These are phyloP conservation scores for Phycomyces nitens DNA, from an alignment of 192 early-diverging fungal species.

Conservation along the genomic window DNA sequence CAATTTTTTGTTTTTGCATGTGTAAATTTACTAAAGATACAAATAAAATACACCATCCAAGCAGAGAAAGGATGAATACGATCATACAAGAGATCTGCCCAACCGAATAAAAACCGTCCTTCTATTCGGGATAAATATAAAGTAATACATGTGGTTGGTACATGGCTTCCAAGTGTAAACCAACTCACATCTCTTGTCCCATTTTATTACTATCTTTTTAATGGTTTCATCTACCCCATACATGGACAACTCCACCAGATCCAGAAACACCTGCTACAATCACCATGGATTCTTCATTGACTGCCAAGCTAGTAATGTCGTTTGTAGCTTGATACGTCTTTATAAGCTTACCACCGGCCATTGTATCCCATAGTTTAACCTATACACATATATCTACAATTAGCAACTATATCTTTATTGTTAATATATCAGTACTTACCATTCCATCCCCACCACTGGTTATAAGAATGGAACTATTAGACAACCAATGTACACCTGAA, in stretches of 20 bases:
- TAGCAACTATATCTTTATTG: not conserved
- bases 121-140: too few relatives aligned
- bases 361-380: conserved; percentile 23
- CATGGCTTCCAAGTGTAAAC: too few relatives aligned
- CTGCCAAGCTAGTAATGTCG: conserved; percentile 15
- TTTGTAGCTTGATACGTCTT: conserved; percentile 18
- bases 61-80: too few relatives aligned
- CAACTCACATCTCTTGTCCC: too few relatives aligned
- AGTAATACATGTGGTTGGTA: too few relatives aligned
- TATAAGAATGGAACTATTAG: conserved; percentile 9
- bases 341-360: not conserved
- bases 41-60: too few relatives aligned
- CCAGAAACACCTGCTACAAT: conserved; percentile 27
- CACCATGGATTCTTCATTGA: conserved; percentile 14
- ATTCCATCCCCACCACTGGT: conserved; percentile 23
- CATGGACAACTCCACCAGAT: conserved; percentile 18
- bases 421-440: not conserved
- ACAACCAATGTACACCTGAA: conserved; percentile 18
- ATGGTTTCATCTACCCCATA: conserved; percentile 17
- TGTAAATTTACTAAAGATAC: too few relatives aligned
- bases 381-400: not conserved
- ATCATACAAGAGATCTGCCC: too few relatives aligned
- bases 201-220: not conserved
- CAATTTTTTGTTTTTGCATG: too few relatives aligned
- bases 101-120: too few relatives aligned